These are phyloP conservation scores for Wickerhamiella australiensis DNA, from an alignment of 805 yeast species.

Conservation along the genomic window DNA sequence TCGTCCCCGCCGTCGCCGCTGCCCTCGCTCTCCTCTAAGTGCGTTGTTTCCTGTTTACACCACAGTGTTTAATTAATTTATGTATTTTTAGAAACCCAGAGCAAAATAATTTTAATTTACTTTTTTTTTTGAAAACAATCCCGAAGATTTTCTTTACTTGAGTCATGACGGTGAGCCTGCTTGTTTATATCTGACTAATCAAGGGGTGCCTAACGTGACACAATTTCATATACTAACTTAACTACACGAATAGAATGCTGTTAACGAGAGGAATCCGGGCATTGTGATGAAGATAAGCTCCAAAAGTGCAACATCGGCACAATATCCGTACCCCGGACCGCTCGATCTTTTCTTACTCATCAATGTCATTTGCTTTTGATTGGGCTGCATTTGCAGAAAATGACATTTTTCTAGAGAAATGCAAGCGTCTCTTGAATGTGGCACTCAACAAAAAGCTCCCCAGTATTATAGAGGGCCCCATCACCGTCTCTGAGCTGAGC, in stretches of 20 bases:
- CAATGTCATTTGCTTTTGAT: slow-evolving; percentile 66
- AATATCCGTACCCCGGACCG: background rate
- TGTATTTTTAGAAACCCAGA: background rate
- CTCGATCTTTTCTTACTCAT: background rate
- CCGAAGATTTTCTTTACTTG: too few relatives aligned
- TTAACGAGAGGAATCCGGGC: too few relatives aligned
- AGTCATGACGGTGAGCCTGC: too few relatives aligned
- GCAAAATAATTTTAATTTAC: background rate
- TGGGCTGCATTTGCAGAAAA: slow-evolving; percentile 66
- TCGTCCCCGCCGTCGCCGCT: slow-evolving; percentile 16
- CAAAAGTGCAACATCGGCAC: too few relatives aligned
- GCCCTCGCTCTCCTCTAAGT: slow-evolving; percentile 11
- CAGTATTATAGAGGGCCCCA: slow-evolving; percentile 54
- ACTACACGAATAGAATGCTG: too few relatives aligned
- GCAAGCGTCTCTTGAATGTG: slow-evolving; percentile 48
- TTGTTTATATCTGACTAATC: too few relatives aligned
- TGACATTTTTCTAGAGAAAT: slow-evolving; percentile 45
- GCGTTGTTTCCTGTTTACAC: background rate
- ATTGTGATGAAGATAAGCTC: too few relatives aligned
- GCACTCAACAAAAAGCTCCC: slow-evolving; percentile 56
- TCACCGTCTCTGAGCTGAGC: slow-evolving; percentile 52
- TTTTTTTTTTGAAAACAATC: too few relatives aligned
- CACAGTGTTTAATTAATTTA: background rate
- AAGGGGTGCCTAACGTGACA: too few relatives aligned
- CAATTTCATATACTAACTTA: too few relatives aligned